Percentiles rank a stretch among this genome's conserved stretches.
Evolutionary conservation across 768 basidiomycete species (phyloP).

Genomic region (Scleroderma citrinum): DNA sequence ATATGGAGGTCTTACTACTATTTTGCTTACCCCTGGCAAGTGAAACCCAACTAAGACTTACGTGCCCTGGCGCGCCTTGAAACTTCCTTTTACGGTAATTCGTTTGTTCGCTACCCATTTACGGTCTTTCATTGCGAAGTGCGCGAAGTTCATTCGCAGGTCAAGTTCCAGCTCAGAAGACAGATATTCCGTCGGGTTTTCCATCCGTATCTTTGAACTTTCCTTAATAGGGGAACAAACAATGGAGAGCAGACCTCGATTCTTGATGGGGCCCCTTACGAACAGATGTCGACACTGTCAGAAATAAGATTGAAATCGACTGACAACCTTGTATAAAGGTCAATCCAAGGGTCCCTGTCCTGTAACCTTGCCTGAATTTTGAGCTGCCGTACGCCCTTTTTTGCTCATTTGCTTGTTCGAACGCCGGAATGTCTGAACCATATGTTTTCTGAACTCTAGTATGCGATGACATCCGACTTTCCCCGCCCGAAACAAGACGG

Average conservation of each 20-base stretch:
- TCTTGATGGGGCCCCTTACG: slow-evolving; percentile 13
- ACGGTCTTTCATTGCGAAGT: slow-evolving; percentile 21
- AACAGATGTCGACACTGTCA: slow-evolving; percentile 21
- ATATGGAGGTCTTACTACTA: slow-evolving; percentile 19
- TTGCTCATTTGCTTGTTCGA: slow-evolving; percentile 22
- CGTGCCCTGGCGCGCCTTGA: slow-evolving; percentile 31
- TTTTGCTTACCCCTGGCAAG: slow-evolving; percentile 27
- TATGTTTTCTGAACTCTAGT: slow-evolving; percentile 25
- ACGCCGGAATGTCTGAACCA: slow-evolving; percentile 17
- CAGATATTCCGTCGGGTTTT: slow-evolving; percentile 25
- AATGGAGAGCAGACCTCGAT: slow-evolving; percentile 25
- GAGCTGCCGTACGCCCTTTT: slow-evolving; percentile 34
- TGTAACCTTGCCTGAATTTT: slow-evolving; percentile 28
- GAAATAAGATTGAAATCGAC: slow-evolving; percentile 25
- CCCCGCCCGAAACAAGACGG: slow-evolving; percentile 30
- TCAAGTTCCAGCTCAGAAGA: slow-evolving; percentile 32
- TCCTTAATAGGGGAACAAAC: slow-evolving; percentile 27
- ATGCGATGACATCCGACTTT: slow-evolving; percentile 33
- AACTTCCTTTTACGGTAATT: slow-evolving; percentile 31
- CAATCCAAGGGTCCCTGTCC: slow-evolving; percentile 25
- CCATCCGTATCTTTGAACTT: slow-evolving; percentile 27
- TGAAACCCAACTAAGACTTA: slow-evolving; percentile 28
- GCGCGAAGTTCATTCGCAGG: slow-evolving; percentile 17
- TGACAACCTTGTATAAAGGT: slow-evolving; percentile 33
- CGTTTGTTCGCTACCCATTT: slow-evolving; percentile 33